These are phyloP conservation scores for Rhizopus sp. DNA, from an alignment of 371 early-diverging fungal genomes.

Conservation along the genomic window DNA sequence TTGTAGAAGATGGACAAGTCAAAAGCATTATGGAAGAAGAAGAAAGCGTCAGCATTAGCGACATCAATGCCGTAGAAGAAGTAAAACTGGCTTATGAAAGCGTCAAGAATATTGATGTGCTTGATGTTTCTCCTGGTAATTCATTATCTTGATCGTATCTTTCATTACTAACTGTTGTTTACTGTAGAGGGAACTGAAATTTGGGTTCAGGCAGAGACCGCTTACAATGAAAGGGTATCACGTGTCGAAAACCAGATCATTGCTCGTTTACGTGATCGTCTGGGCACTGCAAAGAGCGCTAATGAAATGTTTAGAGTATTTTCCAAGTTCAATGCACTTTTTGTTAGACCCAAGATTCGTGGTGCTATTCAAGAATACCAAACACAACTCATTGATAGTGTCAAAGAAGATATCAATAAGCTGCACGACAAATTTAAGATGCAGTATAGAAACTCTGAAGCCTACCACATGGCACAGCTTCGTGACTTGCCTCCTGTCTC, in stretches of 20 bases:
- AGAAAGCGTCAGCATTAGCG: constrained; percentile 64
- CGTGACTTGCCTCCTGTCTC: constrained; percentile 94
- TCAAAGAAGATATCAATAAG: constrained; percentile 94
- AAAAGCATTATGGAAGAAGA: constrained; percentile 56
- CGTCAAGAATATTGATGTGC: constrained; percentile 91
- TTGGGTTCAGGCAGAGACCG: constrained; percentile 90
- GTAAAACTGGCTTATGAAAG: constrained; percentile 91
- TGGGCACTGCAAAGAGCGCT: constrained; percentile 95
- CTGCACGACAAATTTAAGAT: constrained; percentile 95
- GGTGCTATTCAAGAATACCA: constrained; percentile 99
- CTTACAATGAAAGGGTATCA: constrained; percentile 95
- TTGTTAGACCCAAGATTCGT: constrained; percentile 97
- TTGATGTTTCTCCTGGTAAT: constrained; percentile 79
- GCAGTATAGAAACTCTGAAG: constrained; percentile 90
- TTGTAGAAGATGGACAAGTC: constrained; percentile 54
- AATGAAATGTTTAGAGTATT: constrained; percentile 99
- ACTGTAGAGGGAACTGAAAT: constrained; percentile 85
- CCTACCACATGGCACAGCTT: constrained; percentile 84
- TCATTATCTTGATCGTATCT: constrained; percentile 26
- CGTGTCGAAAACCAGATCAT: constrained; percentile 98
- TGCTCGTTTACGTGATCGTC: constrained; percentile 87
- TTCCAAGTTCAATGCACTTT: constrained; percentile 97
- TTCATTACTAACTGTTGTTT: constrained; percentile 2
- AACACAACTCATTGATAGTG: constrained; percentile 94
- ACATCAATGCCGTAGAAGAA: constrained; percentile 86